A percentile compares a stretch with the other conserved stretches of the same genome.
phyloP scores from a whole-genome alignment of 768 basidiomycete genomes.

The Boletus barrowsii region DNA sequence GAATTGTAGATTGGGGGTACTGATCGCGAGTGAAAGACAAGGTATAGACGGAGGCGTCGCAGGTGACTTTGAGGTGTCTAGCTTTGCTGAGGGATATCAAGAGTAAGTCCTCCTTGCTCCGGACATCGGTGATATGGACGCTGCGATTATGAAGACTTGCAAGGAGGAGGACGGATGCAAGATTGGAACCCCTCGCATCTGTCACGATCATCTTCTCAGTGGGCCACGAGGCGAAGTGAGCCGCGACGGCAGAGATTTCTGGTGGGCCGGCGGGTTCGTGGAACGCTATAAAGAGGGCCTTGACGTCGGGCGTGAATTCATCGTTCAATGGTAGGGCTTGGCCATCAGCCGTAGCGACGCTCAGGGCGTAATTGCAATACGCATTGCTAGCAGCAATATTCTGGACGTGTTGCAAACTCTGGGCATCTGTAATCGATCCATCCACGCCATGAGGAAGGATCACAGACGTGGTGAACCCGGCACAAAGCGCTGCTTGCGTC shows the following conservation, averaged over 20 bases:
- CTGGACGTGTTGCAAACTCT: constrained; percentile 66
- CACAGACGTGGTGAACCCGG: constrained; percentile 85
- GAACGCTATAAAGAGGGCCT: constrained; percentile 85
- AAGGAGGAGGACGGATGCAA: constrained; percentile 89
- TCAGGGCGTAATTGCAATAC: constrained; percentile 86
- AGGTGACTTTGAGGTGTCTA: constrained; percentile 91
- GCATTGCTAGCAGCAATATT: constrained; percentile 59
- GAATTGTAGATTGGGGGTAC: constrained; percentile 58
- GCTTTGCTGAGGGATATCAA: constrained; percentile 94
- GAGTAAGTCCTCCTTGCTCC: constrained; percentile 79
- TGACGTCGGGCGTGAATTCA: constrained; percentile 74
- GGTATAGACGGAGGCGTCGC: constrained; percentile 90
- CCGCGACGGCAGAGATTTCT: constrained; percentile 72
- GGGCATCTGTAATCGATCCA: constrained; percentile 62
- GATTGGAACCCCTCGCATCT: constrained; percentile 86
- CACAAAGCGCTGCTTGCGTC: constrained; percentile 80
- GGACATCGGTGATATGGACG: constrained; percentile 89
- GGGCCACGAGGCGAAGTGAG: constrained; percentile 90
- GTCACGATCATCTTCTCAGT: constrained; percentile 90
- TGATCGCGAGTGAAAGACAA: constrained; percentile 83
- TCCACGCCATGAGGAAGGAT: constrained; percentile 69
- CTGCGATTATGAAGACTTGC: constrained; percentile 90
- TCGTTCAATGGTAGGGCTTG: constrained; percentile 68
- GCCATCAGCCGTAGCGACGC: constrained; percentile 66
- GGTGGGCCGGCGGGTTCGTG: constrained; percentile 44